Evolutionary conservation across 2,329 filamentous ascomycete genomes (phyloP).

Genomic region (Fusarium sp.): DNA sequence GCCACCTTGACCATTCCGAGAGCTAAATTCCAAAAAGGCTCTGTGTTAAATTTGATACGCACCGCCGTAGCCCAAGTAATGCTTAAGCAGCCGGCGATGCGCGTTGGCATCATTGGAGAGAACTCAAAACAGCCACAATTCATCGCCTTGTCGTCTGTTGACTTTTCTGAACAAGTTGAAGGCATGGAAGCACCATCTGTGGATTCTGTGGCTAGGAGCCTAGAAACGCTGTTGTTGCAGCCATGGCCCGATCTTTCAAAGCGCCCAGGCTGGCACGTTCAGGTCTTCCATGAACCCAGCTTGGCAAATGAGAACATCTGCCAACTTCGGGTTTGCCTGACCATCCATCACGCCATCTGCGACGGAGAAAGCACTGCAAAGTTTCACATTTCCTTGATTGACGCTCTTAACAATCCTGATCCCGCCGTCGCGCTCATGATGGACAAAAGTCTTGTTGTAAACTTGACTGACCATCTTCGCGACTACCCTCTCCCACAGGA

Average conservation of each 20-base stretch:
- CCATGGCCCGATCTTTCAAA: background rate
- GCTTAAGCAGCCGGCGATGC: background rate
- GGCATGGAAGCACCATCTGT: background rate
- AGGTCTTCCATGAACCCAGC: background rate
- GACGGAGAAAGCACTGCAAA: background rate
- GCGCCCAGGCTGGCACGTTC: background rate
- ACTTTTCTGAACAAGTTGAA: background rate
- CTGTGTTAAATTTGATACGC: background rate
- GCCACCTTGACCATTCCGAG: background rate
- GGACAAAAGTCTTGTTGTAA: background rate
- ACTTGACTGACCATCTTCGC: background rate
- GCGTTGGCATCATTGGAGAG: background rate
- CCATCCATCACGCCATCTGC: background rate
- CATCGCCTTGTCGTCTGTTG: background rate
- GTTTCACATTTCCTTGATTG: background rate
- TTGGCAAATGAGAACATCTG: background rate
- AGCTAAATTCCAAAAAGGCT: accelerated
- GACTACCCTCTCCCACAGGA: background rate
- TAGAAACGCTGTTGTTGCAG: background rate
- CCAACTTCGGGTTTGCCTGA: accelerated
- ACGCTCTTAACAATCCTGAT: background rate
- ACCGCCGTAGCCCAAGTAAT: background rate
- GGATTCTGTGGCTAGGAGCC: background rate
- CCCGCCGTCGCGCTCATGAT: background rate
- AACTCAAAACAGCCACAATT: background rate